These are phyloP conservation scores for Pelargonium citronellum DNA, from an alignment of 441 rosid species.

Conservation along the genomic window DNA sequence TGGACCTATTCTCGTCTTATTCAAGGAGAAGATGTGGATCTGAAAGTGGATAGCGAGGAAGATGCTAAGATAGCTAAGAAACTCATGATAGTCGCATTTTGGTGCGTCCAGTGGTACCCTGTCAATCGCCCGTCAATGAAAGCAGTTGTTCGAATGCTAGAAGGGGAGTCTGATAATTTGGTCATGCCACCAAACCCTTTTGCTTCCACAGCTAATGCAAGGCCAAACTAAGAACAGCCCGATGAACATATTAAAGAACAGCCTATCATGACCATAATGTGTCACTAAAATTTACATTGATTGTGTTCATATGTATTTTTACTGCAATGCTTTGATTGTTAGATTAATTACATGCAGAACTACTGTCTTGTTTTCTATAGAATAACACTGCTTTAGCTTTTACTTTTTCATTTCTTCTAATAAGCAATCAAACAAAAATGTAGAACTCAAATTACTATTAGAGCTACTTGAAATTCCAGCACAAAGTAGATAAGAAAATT, in stretches of 20 bases:
- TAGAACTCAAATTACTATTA: background rate
- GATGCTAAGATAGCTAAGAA: constrained; percentile 4
- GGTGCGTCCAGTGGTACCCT: constrained; percentile 5
- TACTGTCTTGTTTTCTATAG: background rate
- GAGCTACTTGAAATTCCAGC: too few species aligned
- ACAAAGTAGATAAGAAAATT: too few species aligned
- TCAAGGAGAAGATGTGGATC: background rate
- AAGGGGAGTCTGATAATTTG: background rate
- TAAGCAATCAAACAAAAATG: background rate
- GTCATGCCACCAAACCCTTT: constrained; percentile 2
- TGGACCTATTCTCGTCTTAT: constrained; percentile 1
- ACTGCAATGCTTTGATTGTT: background rate
- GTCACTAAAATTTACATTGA: background rate
- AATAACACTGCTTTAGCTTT: background rate
- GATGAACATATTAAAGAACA: background rate
- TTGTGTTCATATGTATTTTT: background rate
- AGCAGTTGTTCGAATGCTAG: constrained; percentile 1
- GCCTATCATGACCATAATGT: background rate
- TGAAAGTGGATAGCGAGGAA: background rate
- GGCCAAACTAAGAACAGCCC: background rate
- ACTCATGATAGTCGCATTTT: background rate
- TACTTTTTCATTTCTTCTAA: background rate
- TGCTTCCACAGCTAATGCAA: background rate
- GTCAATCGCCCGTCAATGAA: background rate
- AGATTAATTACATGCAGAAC: background rate